Percentiles rank a stretch among this genome's conserved stretches.
Evolutionary conservation across 345 rosid species (phyloP).

Genomic region (Adansonia digitata): DNA sequence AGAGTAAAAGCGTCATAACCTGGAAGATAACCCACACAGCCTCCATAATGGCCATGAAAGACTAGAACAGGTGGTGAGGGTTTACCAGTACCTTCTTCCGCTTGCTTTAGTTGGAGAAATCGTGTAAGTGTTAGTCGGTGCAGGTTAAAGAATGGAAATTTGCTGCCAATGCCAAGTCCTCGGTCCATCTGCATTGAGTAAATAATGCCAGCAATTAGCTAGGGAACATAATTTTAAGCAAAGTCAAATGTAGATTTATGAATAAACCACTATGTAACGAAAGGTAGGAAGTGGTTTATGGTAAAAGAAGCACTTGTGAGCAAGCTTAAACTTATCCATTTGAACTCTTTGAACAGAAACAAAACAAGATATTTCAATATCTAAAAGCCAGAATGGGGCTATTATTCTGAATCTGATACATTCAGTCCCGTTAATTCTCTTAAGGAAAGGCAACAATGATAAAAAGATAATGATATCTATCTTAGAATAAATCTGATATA

Average conservation of each 20-base stretch:
- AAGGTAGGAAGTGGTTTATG: neutral
- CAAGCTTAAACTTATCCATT: neutral
- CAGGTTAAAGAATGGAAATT: slow-evolving; percentile 92
- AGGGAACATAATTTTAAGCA: neutral
- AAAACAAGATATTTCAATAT: neutral
- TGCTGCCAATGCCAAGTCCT: slow-evolving; percentile 94
- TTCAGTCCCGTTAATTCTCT: neutral
- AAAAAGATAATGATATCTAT: neutral
- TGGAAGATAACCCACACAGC: slow-evolving; percentile 67
- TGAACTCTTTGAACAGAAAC: neutral
- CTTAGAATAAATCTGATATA: neutral
- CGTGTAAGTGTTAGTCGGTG: slow-evolving; percentile 81
- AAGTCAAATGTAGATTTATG: neutral
- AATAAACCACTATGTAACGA: neutral
- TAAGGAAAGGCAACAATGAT: neutral
- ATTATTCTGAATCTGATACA: neutral
- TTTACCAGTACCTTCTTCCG: slow-evolving; percentile 67
- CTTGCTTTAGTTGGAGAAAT: slow-evolving; percentile 78
- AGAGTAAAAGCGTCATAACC: slow-evolving; percentile 96
- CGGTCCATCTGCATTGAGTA: slow-evolving; percentile 73
- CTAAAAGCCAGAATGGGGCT: neutral
- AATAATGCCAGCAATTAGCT: slow-evolving; percentile 12
- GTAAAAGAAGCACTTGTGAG: neutral
- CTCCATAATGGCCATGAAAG: slow-evolving; percentile 95
- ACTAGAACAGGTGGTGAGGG: slow-evolving; percentile 83